Evolutionary conservation across 345 rosid genomes (phyloP).

Genomic region (Excoecaria agallocha): DNA sequence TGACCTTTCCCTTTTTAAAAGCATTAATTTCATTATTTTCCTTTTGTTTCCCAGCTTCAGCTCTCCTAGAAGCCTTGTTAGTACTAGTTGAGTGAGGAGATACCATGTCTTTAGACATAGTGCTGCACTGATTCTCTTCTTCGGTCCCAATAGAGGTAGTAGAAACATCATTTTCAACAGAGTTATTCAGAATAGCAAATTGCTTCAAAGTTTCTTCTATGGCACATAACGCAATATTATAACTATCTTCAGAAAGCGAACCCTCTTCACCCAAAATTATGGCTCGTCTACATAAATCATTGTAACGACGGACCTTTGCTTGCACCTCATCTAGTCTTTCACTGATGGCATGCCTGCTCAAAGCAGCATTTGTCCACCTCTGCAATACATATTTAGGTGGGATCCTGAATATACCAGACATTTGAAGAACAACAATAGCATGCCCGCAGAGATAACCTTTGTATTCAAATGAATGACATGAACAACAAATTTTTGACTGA

Average conservation of each 20-base stretch:
- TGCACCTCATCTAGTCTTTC: constrained; percentile 68
- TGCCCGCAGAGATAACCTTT: constrained; percentile 90
- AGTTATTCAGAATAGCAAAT: constrained; percentile 46
- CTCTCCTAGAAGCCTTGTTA: constrained; percentile 32
- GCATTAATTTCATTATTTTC: constrained; percentile 31
- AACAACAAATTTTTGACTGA: constrained; percentile 63
- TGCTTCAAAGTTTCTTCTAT: constrained; percentile 76
- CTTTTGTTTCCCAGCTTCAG: constrained; percentile 50
- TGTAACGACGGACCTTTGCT: constrained; percentile 68
- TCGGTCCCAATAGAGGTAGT: constrained; percentile 34
- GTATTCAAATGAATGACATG: constrained; percentile 79
- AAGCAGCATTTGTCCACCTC: constrained; percentile 92
- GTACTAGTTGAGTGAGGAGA: constrained; percentile 25
- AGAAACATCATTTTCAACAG: constrained; percentile 38
- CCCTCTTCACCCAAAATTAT: constrained; percentile 95
- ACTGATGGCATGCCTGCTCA: constrained; percentile 59
- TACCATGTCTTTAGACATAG: constrained; percentile 36
- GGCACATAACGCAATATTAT: constrained; percentile 53
- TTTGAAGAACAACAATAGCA: constrained; percentile 82
- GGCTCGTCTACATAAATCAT: constrained; percentile 85
- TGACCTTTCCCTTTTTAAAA: constrained; percentile 63
- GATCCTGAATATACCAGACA: constrained; percentile 87
- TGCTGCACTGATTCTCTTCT: constrained; percentile 47
- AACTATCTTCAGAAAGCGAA: constrained; percentile 88
- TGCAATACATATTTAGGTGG: constrained; percentile 75